Base-by-base conservation (phyloP, 129 eudicot genomes). In the Saussurea involucrata region DNA sequence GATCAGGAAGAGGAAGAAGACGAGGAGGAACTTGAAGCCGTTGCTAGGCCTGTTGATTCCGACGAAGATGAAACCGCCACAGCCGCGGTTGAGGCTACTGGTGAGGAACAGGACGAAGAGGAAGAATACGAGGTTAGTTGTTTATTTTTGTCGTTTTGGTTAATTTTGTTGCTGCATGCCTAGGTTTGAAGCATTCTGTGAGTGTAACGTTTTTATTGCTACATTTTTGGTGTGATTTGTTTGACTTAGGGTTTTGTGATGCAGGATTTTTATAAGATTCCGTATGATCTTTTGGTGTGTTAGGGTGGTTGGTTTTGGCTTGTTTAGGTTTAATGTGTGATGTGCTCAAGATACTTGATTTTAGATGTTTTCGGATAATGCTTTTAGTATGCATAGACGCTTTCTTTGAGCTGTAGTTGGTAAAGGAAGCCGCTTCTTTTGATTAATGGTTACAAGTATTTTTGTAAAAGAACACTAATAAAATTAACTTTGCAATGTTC, bases 11-110 rank as follows among this genome's bases (percentile, higher is more conserved):
- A 89, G 20, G 92, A 85, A 71, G 98, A 81, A 18, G 98, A 95
- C 63, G 96, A 95, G 69, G 97, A 94, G 70, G 98, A 95, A 79
- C 91, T 95, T 24, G 97, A 95, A 78, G 98, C 98, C 20, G 98
- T 95, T 8, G 96, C 97, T 2, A 79, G 90, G 9, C 42, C 94
- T 8, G 98, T 70, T 5, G 98, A 87, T 49, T 90, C 86, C 28
- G 95, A 90, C 9, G 96, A 87, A 1, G 91, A 87, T 4, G 84
- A 78, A 28, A 82, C 78, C 63, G 87, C 69, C 29, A 82, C 72
- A 13, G 74, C 82, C 17, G 88, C 68, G 5, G 80, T 10, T 15
- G 80, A 81, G 8, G 86, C 72, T 22, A 68, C 77, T 25, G 87
- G 73, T 29, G 84, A 77, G 28, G 97, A 87, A 11, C 86, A 46